Conservation (phyloP, 2,329 filamentous ascomycete species). For the Cadophora gregata region DNA sequence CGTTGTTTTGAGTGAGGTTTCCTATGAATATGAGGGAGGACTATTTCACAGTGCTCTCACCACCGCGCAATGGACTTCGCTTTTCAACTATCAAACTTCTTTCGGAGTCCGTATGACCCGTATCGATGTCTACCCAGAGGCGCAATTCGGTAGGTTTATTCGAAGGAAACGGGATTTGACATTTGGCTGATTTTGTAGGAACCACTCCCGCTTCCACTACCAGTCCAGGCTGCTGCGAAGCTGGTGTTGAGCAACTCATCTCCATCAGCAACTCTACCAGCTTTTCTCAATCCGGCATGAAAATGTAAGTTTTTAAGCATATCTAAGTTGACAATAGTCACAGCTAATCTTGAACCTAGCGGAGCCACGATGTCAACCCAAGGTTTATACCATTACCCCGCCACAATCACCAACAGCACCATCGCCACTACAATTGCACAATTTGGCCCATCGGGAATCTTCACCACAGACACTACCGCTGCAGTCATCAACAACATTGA, state of each 20-base stretch:
- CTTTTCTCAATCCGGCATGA: slow-evolving; percentile 61
- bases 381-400: slow-evolving; percentile 65
- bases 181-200: slow-evolving; percentile 4
- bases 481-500: slow-evolving; percentile 65
- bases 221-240: slow-evolving; percentile 50
- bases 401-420: slow-evolving; percentile 59
- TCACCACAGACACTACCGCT: slow-evolving; percentile 46
- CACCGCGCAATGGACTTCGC: slow-evolving; percentile 58
- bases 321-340: not conserved
- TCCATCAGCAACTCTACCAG: slow-evolving; percentile 56
- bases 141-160: not conserved
- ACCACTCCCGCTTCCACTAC: not conserved
- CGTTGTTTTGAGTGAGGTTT: slow-evolving; percentile 46
- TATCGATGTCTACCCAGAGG: slow-evolving; percentile 51
- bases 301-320: slow-evolving; percentile 22
- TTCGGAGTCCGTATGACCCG: slow-evolving; percentile 68
- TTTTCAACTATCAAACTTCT: slow-evolving; percentile 62
- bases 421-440: slow-evolving; percentile 59
- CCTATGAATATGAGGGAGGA: slow-evolving; percentile 46
- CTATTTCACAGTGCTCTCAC: slow-evolving; percentile 53
- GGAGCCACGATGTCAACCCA: slow-evolving; percentile 53
- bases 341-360: slow-evolving; percentile 33
- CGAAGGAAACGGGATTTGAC: not conserved
- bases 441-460: slow-evolving; percentile 54
- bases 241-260: slow-evolving; percentile 55